Evolutionary conservation across 345 rosid species (phyloP), one percentile per base, ranked within the genome.

Genomic region (Camelina sativa): DNA sequence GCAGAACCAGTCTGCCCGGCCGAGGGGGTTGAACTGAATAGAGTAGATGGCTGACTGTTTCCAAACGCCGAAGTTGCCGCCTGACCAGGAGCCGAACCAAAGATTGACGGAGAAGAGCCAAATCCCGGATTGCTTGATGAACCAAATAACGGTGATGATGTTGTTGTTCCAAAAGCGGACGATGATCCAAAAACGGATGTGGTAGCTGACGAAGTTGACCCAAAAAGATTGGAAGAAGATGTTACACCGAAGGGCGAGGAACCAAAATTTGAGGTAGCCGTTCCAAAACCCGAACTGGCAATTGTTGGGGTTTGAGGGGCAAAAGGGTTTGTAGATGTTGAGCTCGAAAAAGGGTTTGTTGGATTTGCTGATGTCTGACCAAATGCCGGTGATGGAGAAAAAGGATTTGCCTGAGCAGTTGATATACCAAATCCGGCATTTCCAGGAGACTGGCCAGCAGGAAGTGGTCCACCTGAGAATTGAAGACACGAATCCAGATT

Each of bases 391-490:
- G 92, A 73, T 62, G 87, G 71, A 60, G 89, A 80, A 82, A 89
- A 88, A 51, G 92, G 88, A 65, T 80, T 86, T 19, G 91, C 47
- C 48, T 82, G 89, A 69, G 84, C 61, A 73, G 86, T 38, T 51
- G 96, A 41, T 13, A 62, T 82, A 59, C 82, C 83, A 69, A 88
- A 96, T 61, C 86, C 89, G 62, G 82, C 43, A 53, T 82, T 88
- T 65, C 79, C 87, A 76, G 89, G 48, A 62, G 92, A 79, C 75
- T 86, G 97, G 80, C 88, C 86, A 75, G 78, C 70, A 78, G 96
- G 82, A 81, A 15, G 69, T 2, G 86, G 89, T 71, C 99, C 98
- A 79, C 97, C 99, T 96, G 86, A 71, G 78, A 43, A 59, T 51
- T 41, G 35, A 65, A 50, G 57, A 66, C 41, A 35, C 30, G 46